Evolutionary conservation across 345 rosid genomes (phyloP).

Genomic region (Adansonia digitata): DNA sequence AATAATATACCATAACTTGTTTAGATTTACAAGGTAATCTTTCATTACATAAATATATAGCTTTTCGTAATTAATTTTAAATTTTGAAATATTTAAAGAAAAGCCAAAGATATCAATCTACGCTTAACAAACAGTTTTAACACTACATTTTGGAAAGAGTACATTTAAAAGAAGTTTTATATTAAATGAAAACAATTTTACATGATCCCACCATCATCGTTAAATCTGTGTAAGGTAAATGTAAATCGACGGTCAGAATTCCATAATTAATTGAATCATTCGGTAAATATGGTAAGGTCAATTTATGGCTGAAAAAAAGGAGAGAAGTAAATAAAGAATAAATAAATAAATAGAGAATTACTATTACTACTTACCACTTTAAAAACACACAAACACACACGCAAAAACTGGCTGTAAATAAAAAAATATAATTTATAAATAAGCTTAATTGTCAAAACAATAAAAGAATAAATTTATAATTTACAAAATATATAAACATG

Average conservation of each 20-base stretch:
- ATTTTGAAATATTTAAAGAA: neutral
- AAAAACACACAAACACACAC: too few species aligned
- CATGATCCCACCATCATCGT: neutral
- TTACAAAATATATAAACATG: too few species aligned
- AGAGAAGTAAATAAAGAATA: too few species aligned
- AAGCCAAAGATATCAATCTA: neutral
- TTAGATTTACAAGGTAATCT: neutral
- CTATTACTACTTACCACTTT: too few species aligned
- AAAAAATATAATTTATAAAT: too few species aligned
- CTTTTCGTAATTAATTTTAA: neutral
- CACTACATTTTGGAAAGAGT: neutral
- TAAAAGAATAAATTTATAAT: neutral
- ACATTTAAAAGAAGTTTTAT: neutral
- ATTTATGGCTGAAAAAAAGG: neutral
- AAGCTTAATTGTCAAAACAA: neutral
- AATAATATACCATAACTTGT: slow-evolving; percentile 16
- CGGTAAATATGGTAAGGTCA: neutral
- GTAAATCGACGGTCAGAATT: neutral
- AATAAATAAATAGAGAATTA: too few species aligned
- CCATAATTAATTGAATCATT: neutral
- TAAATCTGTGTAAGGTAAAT: neutral
- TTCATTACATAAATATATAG: neutral
- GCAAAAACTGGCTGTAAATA: too few species aligned
- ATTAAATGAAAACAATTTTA: neutral
- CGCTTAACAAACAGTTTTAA: neutral